Evolutionary conservation across 441 rosid genomes (phyloP).

Genomic region (Eutrema salsugineum): DNA sequence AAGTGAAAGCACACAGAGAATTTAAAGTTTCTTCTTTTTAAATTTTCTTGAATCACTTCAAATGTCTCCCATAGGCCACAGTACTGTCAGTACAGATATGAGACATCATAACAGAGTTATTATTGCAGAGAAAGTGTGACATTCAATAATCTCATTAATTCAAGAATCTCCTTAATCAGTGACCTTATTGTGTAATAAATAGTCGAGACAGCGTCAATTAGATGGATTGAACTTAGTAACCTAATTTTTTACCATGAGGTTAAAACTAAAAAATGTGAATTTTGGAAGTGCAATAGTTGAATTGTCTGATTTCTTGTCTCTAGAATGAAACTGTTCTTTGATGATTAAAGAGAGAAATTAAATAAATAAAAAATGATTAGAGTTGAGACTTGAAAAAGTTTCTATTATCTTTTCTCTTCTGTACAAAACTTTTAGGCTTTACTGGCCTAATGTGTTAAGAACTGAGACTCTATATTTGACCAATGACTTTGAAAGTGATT

Average conservation of each 20-base stretch:
- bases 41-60: neutral
- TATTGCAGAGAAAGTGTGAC: slow-evolving; percentile 10
- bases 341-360: neutral
- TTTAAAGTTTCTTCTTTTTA: neutral
- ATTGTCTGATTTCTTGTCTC: neutral
- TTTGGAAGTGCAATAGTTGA: neutral
- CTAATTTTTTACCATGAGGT: neutral
- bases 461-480: slow-evolving; percentile 30
- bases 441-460: slow-evolving; percentile 16
- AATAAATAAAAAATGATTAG: neutral
- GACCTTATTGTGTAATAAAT: neutral
- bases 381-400: neutral
- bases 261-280: neutral
- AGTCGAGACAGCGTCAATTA: neutral
- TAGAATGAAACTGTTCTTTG: neutral
- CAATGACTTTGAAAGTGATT: no score
- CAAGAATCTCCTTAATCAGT: neutral
- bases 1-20: neutral
- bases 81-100: neutral
- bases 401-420: neutral
- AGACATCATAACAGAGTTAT: neutral
- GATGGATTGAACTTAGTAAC: neutral
- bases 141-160: neutral
- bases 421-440: neutral
- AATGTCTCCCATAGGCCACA: slow-evolving; percentile 19